Percentiles rank a stretch among this genome's conserved stretches.
Conservation (phyloP, 345 rosid species). For the Rhodomyrtus tomentosa region DNA sequence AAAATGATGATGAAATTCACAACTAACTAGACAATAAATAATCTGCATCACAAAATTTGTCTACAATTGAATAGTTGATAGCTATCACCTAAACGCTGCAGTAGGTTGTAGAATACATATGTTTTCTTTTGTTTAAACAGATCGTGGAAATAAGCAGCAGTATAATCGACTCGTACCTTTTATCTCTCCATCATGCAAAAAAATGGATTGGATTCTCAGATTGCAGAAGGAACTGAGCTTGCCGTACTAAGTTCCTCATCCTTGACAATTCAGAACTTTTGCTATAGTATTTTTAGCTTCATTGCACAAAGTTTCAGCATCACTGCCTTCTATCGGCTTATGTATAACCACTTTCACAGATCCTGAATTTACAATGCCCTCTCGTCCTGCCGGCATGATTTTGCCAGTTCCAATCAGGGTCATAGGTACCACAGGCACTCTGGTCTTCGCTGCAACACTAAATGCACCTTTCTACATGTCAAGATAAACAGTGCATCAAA, state of each 20-base stretch:
- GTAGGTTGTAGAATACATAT: not conserved
- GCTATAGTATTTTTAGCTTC: conserved; percentile 64
- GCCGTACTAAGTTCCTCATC: conserved; percentile 4
- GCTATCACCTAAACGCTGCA: not conserved
- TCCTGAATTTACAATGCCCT: conserved; percentile 61
- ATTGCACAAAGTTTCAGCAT: conserved; percentile 45
- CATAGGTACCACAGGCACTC: conserved; percentile 76
- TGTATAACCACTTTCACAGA: conserved; percentile 61
- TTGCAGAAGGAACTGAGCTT: not conserved
- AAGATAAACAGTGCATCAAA: conserved; percentile 3
- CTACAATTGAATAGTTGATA: not conserved
- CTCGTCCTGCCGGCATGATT: conserved; percentile 87
- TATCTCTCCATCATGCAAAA: not conserved
- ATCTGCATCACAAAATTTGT: not conserved
- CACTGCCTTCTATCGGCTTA: conserved; percentile 54
- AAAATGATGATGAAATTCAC: not conserved
- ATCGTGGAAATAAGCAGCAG: not conserved
- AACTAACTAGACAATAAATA: not conserved
- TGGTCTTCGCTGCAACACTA: conserved; percentile 68
- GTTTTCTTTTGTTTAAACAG: not conserved
- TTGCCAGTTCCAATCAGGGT: conserved; percentile 84
- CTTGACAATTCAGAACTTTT: conserved; percentile 16
- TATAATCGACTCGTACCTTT: not conserved
- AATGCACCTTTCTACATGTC: conserved; percentile 85
- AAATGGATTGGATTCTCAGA: not conserved